phyloP scores from a whole-genome alignment of 129 eudicot species.

The Centaurea solstitialis region DNA sequence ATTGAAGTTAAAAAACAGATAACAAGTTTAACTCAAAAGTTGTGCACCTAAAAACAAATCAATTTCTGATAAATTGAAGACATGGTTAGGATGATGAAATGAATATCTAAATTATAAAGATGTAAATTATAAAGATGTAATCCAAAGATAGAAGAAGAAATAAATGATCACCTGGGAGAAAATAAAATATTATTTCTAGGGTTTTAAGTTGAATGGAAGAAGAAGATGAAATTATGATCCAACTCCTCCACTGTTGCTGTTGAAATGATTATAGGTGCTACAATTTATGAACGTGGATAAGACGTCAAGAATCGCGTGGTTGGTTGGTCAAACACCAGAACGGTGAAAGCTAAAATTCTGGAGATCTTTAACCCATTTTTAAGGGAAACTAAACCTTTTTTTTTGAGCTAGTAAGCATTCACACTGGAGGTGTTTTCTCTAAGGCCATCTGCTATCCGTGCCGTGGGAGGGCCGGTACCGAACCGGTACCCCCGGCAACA shows the following conservation, averaged over 20 bases:
- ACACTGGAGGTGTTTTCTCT: no score
- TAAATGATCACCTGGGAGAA: neutral
- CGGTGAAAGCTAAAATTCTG: neutral
- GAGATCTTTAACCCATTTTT: neutral
- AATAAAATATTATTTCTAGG: neutral
- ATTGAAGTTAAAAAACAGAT: neutral
- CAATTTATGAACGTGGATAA: neutral
- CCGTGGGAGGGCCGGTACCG: no score
- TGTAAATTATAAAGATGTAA: neutral
- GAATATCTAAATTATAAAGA: neutral
- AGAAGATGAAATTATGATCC: neutral
- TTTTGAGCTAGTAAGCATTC: no score
- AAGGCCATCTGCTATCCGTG: no score
- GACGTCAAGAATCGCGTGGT: constrained; percentile 22
- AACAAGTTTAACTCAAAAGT: neutral
- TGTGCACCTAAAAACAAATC: neutral
- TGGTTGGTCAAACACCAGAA: neutral
- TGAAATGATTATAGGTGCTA: neutral
- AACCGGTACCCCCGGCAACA: no score
- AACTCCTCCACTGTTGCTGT: neutral
- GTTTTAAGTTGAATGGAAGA: constrained; percentile 1
- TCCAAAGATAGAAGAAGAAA: neutral
- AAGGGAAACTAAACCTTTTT: no score
- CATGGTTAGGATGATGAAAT: constrained; percentile 6
- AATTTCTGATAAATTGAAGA: neutral